Evolutionary conservation across 176 grass and related monocot genomes (phyloP).

Genomic region (Aegilops longissima): DNA sequence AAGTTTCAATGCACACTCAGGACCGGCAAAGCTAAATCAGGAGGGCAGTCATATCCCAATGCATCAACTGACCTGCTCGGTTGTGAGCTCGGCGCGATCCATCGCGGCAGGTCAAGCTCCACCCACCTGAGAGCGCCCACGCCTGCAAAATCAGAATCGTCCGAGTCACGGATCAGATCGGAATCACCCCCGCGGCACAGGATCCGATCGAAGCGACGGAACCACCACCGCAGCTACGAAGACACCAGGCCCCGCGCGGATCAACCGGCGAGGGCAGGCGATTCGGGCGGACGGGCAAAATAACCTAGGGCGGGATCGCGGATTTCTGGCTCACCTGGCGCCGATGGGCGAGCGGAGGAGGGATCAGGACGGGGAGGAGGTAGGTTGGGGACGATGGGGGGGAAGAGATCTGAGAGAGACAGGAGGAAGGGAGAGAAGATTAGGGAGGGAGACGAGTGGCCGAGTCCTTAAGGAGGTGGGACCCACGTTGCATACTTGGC

Average conservation of each 20-base stretch:
- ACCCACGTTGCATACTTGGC: conserved; percentile 16
- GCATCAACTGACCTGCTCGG: conserved; percentile 68
- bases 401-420: conserved; percentile 30
- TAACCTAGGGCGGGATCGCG: neutral
- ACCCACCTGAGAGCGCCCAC: neutral
- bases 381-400: conserved; percentile 20
- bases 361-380: conserved; percentile 9
- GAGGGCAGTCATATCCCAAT: neutral
- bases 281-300: neutral
- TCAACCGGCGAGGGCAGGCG: neutral
- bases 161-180: conserved; percentile 28
- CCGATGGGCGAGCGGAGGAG: conserved; percentile 2
- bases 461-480: conserved; percentile 29
- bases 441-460: conserved; percentile 39
- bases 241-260: neutral
- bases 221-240: neutral
- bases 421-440: neutral
- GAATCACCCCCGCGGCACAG: neutral
- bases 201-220: conserved; percentile 31
- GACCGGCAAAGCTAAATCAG: neutral
- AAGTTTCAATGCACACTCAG: neutral
- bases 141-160: conserved; percentile 30
- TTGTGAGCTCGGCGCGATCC: conserved; percentile 84
- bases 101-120: conserved; percentile 37
- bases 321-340: neutral